Percentiles rank a stretch among this genome's conserved stretches.
Conservation (phyloP, 768 basidiomycete species). For the Suillus tomentosus region DNA sequence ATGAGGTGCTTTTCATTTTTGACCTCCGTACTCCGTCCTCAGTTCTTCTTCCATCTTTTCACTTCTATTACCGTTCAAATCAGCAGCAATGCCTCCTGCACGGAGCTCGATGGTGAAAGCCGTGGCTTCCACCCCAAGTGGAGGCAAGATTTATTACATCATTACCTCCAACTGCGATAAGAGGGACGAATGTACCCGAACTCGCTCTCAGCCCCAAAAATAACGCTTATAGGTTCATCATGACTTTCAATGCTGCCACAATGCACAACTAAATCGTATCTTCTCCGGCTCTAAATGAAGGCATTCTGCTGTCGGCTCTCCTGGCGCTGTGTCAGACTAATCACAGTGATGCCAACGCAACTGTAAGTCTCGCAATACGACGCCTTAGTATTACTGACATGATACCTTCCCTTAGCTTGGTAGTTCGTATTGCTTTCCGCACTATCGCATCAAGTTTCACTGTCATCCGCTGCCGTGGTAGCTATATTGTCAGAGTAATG, state of each 20-base stretch:
- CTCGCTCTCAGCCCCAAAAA: too few relatives aligned
- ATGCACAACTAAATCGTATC: slow-evolving; percentile 78
- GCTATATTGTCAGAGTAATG: slow-evolving; percentile 57
- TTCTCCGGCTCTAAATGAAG: slow-evolving; percentile 60
- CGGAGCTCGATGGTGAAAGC: slow-evolving; percentile 72
- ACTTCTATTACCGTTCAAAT: slow-evolving; percentile 75
- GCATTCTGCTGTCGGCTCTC: slow-evolving; percentile 63
- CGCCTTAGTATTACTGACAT: slow-evolving; percentile 6
- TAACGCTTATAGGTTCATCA: slow-evolving; percentile 28
- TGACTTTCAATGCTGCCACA: slow-evolving; percentile 76
- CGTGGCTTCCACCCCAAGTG: slow-evolving; percentile 68
- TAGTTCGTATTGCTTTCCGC: slow-evolving; percentile 69
- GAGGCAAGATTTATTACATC: slow-evolving; percentile 71
- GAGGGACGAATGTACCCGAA: slow-evolving; percentile 24
- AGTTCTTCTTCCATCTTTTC: slow-evolving; percentile 66
- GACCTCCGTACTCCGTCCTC: slow-evolving; percentile 6
- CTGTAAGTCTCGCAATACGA: slow-evolving; percentile 42
- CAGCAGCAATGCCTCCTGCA: slow-evolving; percentile 71
- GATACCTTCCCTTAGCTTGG: slow-evolving; percentile 50
- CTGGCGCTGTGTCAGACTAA: slow-evolving; percentile 55
- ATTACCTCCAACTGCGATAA: slow-evolving; percentile 62
- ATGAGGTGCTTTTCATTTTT: slow-evolving; percentile 53
- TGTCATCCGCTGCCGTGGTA: slow-evolving; percentile 61
- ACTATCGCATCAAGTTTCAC: slow-evolving; percentile 63
- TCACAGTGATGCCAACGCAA: slow-evolving; percentile 48